A percentile compares a stretch with the other conserved stretches of the same genome.
Evolutionary conservation across 371 early-diverging fungal genomes (phyloP).

Genomic region (Circinella umbellata): DNA sequence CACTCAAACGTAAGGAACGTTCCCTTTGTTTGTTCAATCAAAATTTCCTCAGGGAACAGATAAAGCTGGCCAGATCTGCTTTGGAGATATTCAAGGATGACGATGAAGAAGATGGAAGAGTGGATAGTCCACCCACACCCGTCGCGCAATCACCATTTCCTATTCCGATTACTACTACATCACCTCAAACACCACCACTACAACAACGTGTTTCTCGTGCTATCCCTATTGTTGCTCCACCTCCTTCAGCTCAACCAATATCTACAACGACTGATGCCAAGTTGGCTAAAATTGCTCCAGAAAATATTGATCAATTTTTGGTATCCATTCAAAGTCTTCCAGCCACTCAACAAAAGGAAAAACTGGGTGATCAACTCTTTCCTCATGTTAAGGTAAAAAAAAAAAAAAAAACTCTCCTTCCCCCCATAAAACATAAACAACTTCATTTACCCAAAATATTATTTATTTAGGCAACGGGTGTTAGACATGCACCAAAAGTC

Average conservation of each 20-base stretch:
- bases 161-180: no score
- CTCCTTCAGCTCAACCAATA: constrained; percentile 5
- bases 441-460: no score
- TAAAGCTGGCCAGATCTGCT: constrained; percentile 47
- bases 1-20: constrained; percentile 50
- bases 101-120: constrained; percentile 16
- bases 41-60: constrained; percentile 42
- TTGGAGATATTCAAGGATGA: constrained; percentile 45
- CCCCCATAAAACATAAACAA: neutral
- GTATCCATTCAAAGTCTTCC: constrained; percentile 29
- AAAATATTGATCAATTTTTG: constrained; percentile 38
- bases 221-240: constrained; percentile 46
- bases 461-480: constrained; percentile 14
- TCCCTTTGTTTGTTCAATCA: constrained; percentile 54
- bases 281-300: constrained; percentile 5
- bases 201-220: constrained; percentile 19
- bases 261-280: neutral
- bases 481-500: constrained; percentile 40
- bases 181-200: neutral
- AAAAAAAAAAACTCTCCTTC: constrained; percentile 9
- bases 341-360: constrained; percentile 41
- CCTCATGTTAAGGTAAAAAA: constrained; percentile 44
- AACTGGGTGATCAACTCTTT: constrained; percentile 45
- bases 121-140: neutral
- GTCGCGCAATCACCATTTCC: neutral